phyloP scores from a whole-genome alignment of 2,329 filamentous ascomycete species.

The Didymella segeticola region DNA sequence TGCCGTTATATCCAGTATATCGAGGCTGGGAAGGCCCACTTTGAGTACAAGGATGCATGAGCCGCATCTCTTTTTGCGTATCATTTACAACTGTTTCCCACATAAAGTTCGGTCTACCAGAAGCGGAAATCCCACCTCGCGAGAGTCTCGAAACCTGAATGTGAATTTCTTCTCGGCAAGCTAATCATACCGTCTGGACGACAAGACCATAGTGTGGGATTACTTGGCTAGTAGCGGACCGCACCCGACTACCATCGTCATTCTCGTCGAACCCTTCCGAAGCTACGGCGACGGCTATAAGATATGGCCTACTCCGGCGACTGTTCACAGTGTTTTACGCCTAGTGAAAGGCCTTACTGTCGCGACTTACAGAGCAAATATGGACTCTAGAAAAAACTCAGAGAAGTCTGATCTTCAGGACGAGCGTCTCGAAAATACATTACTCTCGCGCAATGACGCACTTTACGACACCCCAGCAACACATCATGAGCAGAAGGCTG shows the following conservation, averaged over 20 bases:
- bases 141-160: neutral
- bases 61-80: neutral
- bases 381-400: conserved; percentile 2
- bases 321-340: conserved; percentile 5
- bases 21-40: neutral
- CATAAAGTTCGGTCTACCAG: neutral
- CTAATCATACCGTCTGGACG: neutral
- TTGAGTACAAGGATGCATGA: conserved; percentile 3
- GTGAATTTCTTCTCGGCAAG: neutral
- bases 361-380: conserved; percentile 5
- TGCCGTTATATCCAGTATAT: neutral
- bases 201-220: conserved; percentile 8
- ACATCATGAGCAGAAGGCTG: conserved; percentile 5
- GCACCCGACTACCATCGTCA: neutral
- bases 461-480: neutral
- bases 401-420: conserved; percentile 6
- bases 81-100: neutral
- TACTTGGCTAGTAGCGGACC: conserved; percentile 8
- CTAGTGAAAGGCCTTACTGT: conserved; percentile 4
- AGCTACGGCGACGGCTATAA: neutral
- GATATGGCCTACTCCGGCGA: conserved; percentile 5
- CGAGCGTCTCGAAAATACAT: conserved; percentile 1
- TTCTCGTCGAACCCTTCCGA: neutral
- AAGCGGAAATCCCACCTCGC: neutral
- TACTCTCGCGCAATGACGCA: neutral